Evolutionary conservation across 306 rosid genomes (phyloP).

Genomic region (Acmispon strigosus): DNA sequence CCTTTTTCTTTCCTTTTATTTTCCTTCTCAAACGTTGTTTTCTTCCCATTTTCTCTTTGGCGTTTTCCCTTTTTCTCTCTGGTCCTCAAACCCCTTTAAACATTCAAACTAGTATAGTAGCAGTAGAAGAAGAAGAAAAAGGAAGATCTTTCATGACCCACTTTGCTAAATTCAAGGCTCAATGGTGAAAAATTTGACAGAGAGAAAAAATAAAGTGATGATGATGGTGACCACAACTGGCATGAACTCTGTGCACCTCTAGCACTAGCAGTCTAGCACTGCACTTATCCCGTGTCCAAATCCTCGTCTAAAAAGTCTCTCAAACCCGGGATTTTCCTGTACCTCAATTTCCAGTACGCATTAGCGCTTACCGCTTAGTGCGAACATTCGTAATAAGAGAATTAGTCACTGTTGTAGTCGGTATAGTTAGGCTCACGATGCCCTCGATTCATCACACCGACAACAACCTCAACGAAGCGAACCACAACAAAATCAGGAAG

Average conservation of each 20-base stretch:
- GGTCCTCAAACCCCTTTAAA: slow-evolving; percentile 34
- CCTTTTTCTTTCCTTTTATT: background rate
- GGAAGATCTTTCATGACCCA: slow-evolving; percentile 54
- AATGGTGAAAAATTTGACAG: slow-evolving; percentile 4
- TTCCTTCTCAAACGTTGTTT: slow-evolving; percentile 24
- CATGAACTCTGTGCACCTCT: slow-evolving; percentile 22
- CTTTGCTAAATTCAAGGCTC: slow-evolving; percentile 53
- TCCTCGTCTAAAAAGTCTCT: slow-evolving; percentile 13
- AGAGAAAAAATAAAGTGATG: background rate
- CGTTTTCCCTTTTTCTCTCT: slow-evolving; percentile 22
- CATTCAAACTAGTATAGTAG: slow-evolving; percentile 17
- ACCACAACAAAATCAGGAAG: slow-evolving; percentile 42
- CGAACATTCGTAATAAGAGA: too few species aligned
- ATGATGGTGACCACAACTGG: slow-evolving; percentile 23
- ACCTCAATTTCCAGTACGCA: too few species aligned
- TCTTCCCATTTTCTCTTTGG: slow-evolving; percentile 27
- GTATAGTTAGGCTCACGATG: too few species aligned
- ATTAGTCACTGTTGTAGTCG: too few species aligned
- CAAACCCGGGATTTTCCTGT: background rate
- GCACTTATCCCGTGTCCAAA: slow-evolving; percentile 5
- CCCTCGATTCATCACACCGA: slow-evolving; percentile 35
- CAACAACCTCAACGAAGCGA: background rate
- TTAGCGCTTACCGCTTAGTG: too few species aligned
- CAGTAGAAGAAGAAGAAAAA: background rate
- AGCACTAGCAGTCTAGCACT: background rate